Conservation (phyloP, 495 filamentous ascomycete species). For the Penicillium waksmanii region DNA sequence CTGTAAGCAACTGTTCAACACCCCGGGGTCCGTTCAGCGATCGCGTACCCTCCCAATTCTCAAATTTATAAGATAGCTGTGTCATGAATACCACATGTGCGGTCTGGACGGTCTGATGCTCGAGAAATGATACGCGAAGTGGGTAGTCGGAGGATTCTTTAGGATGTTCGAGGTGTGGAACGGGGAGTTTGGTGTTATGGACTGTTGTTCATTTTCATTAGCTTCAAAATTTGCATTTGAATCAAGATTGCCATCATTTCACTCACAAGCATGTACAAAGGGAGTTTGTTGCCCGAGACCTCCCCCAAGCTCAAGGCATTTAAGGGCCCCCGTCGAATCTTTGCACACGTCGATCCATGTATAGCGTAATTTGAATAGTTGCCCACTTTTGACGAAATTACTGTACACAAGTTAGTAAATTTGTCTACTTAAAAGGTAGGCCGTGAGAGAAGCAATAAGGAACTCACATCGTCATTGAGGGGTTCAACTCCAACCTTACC, state of each 20-base stretch:
- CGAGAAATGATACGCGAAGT: constrained; percentile 48
- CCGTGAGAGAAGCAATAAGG: background rate
- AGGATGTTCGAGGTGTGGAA: constrained; percentile 52
- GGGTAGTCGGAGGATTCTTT: constrained; percentile 39
- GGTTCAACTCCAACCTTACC: constrained; percentile 39
- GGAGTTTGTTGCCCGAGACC: constrained; percentile 44
- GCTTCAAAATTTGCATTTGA: background rate
- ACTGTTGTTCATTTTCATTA: constrained; percentile 30
- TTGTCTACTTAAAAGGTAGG: background rate
- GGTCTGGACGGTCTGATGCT: constrained; percentile 50
- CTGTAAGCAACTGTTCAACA: constrained; percentile 5
- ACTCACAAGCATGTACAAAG: constrained; percentile 49
- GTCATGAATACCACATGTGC: constrained; percentile 46
- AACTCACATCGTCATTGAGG: constrained; percentile 46
- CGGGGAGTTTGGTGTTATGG: constrained; percentile 43
- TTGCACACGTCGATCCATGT: constrained; percentile 48
- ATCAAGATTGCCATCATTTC: background rate
- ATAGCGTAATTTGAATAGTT: constrained; percentile 50
- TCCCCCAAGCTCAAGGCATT: constrained; percentile 45
- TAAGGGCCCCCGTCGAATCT: constrained; percentile 41
- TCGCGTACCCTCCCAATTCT: constrained; percentile 46
- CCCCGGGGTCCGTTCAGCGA: background rate
- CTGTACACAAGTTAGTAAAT: constrained; percentile 17
- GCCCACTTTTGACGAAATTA: constrained; percentile 44
- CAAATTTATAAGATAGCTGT: constrained; percentile 50